Evolutionary conservation across 2,329 filamentous ascomycete genomes (phyloP).

Genomic region (Pseudogymnoascus sp.): DNA sequence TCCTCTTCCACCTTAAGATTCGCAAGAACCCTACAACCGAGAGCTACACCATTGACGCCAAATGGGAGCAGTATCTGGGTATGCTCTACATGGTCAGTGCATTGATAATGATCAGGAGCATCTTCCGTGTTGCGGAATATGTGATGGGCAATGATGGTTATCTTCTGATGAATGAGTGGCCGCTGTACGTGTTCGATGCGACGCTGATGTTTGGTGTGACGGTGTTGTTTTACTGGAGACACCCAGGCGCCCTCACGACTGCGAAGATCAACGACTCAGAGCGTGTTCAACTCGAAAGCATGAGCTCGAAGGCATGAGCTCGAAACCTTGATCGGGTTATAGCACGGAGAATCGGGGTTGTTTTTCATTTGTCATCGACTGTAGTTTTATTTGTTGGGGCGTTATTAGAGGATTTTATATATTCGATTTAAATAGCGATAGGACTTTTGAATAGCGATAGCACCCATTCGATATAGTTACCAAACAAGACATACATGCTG

Average conservation of each 20-base stretch:
- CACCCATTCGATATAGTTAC: neutral
- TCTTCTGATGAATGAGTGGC: slow-evolving; percentile 36
- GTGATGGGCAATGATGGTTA: slow-evolving; percentile 35
- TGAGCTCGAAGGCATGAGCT: neutral
- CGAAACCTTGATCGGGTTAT: neutral
- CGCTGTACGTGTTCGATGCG: slow-evolving; percentile 38
- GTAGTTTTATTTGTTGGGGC: neutral
- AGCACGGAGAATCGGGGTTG: neutral
- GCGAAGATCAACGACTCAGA: neutral
- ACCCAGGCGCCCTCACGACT: slow-evolving; percentile 23
- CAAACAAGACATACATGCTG: neutral
- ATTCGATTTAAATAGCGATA: neutral
- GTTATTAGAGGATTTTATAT: neutral
- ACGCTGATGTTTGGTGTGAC: slow-evolving; percentile 35
- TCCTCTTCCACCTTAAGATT: slow-evolving; percentile 21
- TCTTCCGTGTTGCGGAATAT: slow-evolving; percentile 43
- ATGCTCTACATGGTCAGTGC: slow-evolving; percentile 35
- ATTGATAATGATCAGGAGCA: slow-evolving; percentile 39
- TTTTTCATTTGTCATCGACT: neutral
- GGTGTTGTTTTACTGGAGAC: slow-evolving; percentile 28
- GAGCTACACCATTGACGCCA: slow-evolving; percentile 6
- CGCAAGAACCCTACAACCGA: slow-evolving; percentile 14
- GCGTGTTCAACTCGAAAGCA: neutral
- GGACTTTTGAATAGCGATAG: neutral
- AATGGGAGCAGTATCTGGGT: slow-evolving; percentile 32